Evolutionary conservation across 2,329 filamentous ascomycete species (phyloP).

Genomic region (Cyclaneusma minus): DNA sequence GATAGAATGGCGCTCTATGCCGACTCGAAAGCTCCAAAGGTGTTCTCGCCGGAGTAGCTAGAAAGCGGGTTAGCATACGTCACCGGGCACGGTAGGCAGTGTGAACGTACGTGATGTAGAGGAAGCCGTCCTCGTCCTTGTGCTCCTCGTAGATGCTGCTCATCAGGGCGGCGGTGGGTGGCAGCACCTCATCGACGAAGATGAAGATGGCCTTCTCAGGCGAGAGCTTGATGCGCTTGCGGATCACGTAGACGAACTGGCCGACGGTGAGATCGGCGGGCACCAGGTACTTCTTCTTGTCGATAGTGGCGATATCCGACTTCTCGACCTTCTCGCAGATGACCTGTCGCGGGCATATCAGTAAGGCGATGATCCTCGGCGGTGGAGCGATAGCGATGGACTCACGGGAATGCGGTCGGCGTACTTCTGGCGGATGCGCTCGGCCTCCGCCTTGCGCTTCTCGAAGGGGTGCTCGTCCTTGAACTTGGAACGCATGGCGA

Average conservation of each 20-base stretch:
- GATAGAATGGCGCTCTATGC: slow-evolving; percentile 2
- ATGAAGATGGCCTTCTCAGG: slow-evolving; percentile 99
- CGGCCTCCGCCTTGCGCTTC: slow-evolving; percentile 99
- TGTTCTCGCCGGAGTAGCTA: slow-evolving; percentile 96
- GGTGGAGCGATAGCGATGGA: slow-evolving; percentile 12
- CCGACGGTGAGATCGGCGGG: slow-evolving; percentile 95
- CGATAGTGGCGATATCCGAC: slow-evolving; percentile 97
- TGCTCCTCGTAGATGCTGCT: slow-evolving; percentile 99
- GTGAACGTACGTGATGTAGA: slow-evolving; percentile 90
- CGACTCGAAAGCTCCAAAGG: slow-evolving; percentile 52
- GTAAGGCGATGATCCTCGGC: slow-evolving; percentile 14
- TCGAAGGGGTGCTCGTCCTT: slow-evolving; percentile 99
- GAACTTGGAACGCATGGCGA: slow-evolving; percentile 94
- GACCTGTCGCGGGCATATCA: slow-evolving; percentile 40
- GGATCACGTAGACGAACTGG: slow-evolving; percentile 99
- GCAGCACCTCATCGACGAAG: slow-evolving; percentile 96
- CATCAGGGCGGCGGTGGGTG: slow-evolving; percentile 94
- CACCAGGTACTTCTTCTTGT: slow-evolving; percentile 99
- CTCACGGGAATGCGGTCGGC: slow-evolving; percentile 93
- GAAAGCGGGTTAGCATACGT: background rate
- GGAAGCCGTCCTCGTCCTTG: slow-evolving; percentile 72
- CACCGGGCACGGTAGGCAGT: too few species aligned
- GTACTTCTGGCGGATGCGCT: slow-evolving; percentile 98
- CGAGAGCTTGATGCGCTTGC: slow-evolving; percentile 98
- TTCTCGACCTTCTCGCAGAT: slow-evolving; percentile 99